phyloP scores from a whole-genome alignment of 139 green algal genomes.

The Micractinium sp. region DNA sequence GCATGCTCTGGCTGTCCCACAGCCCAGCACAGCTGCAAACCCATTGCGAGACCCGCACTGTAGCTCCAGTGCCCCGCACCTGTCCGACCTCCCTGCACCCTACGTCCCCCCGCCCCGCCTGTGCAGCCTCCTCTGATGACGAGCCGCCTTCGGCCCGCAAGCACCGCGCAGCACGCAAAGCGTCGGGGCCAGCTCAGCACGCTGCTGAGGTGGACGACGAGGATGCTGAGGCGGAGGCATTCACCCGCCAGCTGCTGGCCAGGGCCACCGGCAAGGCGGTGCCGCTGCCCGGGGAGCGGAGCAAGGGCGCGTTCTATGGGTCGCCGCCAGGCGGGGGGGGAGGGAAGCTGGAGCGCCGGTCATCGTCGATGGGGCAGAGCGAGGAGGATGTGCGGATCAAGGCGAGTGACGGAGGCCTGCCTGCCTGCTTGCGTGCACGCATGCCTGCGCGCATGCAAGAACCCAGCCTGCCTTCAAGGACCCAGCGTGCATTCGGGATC shows the following conservation, averaged over 20 bases:
- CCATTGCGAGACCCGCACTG: not conserved
- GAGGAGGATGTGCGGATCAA: slow-evolving; percentile 28
- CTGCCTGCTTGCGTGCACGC: not conserved
- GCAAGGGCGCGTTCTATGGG: not conserved
- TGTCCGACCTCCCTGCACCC: not conserved
- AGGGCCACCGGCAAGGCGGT: not conserved
- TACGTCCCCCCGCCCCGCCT: not conserved
- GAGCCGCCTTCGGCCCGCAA: slow-evolving; percentile 16
- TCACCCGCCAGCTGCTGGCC: slow-evolving; percentile 11
- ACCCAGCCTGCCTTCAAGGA: too few relatives aligned
- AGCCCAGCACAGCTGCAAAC: not conserved
- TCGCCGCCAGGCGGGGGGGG: not conserved
- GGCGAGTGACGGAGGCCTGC: not conserved
- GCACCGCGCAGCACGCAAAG: not conserved
- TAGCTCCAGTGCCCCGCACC: not conserved
- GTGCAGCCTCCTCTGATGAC: slow-evolving; percentile 12
- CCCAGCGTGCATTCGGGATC: too few relatives aligned
- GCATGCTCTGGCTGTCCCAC: too few relatives aligned
- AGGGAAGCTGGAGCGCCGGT: slow-evolving; percentile 4
- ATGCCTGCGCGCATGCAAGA: too few relatives aligned
- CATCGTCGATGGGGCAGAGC: not conserved
- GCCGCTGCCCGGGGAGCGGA: not conserved
- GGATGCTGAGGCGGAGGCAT: not conserved
- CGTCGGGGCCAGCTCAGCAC: not conserved
- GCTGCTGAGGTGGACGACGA: slow-evolving; percentile 13